A percentile compares a stretch with the other conserved stretches of the same genome.
These are phyloP conservation scores for Tanacetum coccineum DNA, from an alignment of 129 eudicot genomes.

Conservation along the genomic window DNA sequence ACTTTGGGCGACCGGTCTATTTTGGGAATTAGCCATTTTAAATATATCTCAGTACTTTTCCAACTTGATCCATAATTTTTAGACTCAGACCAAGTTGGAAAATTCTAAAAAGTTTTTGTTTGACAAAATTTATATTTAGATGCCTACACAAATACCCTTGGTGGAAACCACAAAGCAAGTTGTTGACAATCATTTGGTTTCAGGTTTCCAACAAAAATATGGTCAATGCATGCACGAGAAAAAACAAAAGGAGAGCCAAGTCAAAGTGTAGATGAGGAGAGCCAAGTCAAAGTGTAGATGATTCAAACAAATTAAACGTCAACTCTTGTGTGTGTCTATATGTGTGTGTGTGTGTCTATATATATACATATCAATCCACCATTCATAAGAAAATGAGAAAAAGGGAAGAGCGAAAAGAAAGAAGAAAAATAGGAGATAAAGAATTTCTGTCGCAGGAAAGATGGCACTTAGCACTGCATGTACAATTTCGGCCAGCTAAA, in stretches of 20 bases:
- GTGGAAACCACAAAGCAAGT: constrained; percentile 23
- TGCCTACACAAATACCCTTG: neutral
- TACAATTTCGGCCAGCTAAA: neutral
- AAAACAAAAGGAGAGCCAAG: neutral
- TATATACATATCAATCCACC: neutral
- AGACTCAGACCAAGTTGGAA: too few species aligned
- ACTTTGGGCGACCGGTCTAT: too few species aligned
- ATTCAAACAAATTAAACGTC: constrained; percentile 10
- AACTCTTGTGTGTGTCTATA: too few species aligned
- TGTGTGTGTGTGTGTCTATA: neutral
- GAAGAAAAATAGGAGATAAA: constrained; percentile 20
- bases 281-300: constrained; percentile 18
- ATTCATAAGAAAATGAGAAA: constrained; percentile 4
- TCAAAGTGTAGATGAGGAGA: constrained; percentile 18
- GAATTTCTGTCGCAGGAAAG: constrained; percentile 56
- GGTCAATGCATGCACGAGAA: constrained; percentile 19
- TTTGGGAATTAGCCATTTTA: too few species aligned
- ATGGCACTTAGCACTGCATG: constrained; percentile 35
- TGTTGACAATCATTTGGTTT: constrained; percentile 22
- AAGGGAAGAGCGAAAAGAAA: constrained; percentile 6
- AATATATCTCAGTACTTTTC: too few species aligned
- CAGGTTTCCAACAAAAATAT: constrained; percentile 22
- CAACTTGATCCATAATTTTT: too few species aligned
- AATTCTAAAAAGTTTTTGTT: too few species aligned
- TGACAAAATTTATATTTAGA: neutral